Conservation (phyloP, 2,329 filamentous ascomycete genomes). For the Helotiales sp. region DNA sequence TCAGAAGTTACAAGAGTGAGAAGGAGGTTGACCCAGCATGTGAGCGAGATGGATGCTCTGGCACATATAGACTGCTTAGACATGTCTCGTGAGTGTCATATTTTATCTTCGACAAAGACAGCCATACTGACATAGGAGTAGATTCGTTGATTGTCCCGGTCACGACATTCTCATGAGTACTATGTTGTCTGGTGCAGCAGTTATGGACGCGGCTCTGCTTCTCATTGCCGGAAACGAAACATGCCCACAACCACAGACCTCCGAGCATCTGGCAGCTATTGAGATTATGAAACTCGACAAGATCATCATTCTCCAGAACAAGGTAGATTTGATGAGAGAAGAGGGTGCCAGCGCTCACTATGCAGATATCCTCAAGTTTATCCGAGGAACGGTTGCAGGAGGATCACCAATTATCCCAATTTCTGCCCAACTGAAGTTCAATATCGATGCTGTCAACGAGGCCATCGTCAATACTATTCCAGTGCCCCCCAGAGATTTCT, state of each 20-base stretch:
- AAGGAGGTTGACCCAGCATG: constrained; percentile 98
- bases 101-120: constrained; percentile 1
- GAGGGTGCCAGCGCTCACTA: constrained; percentile 92
- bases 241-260: constrained; percentile 97
- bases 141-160: constrained; percentile 97
- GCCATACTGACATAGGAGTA: constrained; percentile 41
- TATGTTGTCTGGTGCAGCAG: constrained; percentile 98
- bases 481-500: constrained; percentile 87
- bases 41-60: constrained; percentile 86
- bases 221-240: constrained; percentile 98
- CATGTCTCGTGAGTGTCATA: constrained; percentile 77
- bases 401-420: constrained; percentile 96
- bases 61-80: constrained; percentile 83
- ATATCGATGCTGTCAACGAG: constrained; percentile 98
- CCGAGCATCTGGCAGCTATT: constrained; percentile 96
- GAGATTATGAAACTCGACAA: constrained; percentile 99
- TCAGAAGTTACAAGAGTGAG: constrained; percentile 96
- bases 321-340: constrained; percentile 97
- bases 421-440: constrained; percentile 97
- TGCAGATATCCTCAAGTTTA: constrained; percentile 97
- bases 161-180: constrained; percentile 99
- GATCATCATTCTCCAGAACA: constrained; percentile 99
- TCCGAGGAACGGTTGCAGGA: constrained; percentile 93
- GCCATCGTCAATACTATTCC: constrained; percentile 94
- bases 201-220: constrained; percentile 98